These are phyloP conservation scores for Physcomitrellopsis africana DNA, from an alignment of 225 moss, liverwort and hornwort genomes.

Conservation along the genomic window DNA sequence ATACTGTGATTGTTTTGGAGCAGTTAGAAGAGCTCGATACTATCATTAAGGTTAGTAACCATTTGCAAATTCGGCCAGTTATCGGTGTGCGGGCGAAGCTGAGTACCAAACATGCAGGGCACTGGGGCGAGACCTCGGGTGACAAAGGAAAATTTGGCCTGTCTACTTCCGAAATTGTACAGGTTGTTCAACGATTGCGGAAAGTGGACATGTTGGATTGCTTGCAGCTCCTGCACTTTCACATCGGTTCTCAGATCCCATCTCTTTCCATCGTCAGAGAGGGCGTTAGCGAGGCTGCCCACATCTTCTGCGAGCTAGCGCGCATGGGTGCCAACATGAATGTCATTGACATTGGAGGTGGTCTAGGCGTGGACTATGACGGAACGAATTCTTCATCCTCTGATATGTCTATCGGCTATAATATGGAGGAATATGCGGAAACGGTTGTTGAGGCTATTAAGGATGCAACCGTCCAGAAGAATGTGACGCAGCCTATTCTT, in stretches of 20 bases:
- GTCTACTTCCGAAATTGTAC: slow-evolving; percentile 71
- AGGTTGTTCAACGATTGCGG: slow-evolving; percentile 67
- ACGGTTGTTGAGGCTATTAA: slow-evolving; percentile 80
- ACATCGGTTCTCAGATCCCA: slow-evolving; percentile 95
- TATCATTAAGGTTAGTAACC: slow-evolving; percentile 61
- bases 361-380: slow-evolving; percentile 89
- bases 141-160: slow-evolving; percentile 93
- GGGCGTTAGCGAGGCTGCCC: slow-evolving; percentile 89
- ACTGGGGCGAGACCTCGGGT: slow-evolving; percentile 95
- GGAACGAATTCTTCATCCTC: slow-evolving; percentile 78
- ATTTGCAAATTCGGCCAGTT: slow-evolving; percentile 63
- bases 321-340: slow-evolving; percentile 95
- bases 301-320: slow-evolving; percentile 85
- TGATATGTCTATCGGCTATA: slow-evolving; percentile 85
- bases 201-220: slow-evolving; percentile 64
- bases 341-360: slow-evolving; percentile 88
- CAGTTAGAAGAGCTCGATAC: slow-evolving; percentile 83
- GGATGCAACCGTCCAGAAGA: slow-evolving; percentile 66
- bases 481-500: slow-evolving; percentile 70
- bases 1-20: slow-evolving; percentile 84
- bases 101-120: slow-evolving; percentile 87
- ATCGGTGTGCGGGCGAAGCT: slow-evolving; percentile 88
- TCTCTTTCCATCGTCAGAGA: slow-evolving; percentile 79
- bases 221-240: slow-evolving; percentile 84
- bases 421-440: slow-evolving; percentile 81